Evolutionary conservation across 2,329 filamentous ascomycete species (phyloP), one percentile per base, ranked within the genome.

Genomic region (Tolypocladium tropicale): DNA sequence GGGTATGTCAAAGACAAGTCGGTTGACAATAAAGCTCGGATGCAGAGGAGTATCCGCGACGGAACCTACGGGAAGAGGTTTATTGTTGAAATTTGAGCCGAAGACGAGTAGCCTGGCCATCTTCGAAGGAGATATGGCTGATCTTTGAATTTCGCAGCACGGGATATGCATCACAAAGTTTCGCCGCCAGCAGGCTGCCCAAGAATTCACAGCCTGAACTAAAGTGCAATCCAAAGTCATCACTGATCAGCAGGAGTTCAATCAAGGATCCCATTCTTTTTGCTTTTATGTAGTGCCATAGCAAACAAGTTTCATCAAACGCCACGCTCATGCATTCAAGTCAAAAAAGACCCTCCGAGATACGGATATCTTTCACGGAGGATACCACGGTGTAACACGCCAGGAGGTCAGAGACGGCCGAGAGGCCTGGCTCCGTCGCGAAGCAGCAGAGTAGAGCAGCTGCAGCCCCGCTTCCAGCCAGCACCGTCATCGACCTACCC

Each of bases 251-350:
- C 34, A 7, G 34, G 16, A 6, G 2, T 16, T 16, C 34, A 18
- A 18, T 18, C 36, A 37, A 9, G n/a, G 36, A 37, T n/a, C n/a
- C 43, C 43, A 30, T 48, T 48, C 25, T 49, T 49, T 49, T 49
- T 49, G 25, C 46, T 49, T 49, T 49, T 49, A 49, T 46, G 25
- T n/a, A 18, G 9, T 49, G 9, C 25, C 43, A 48, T 18, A 30
- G 56, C 16, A 32, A 33, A 25, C 36, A 37, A 52, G 6, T 55
- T 28, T 30, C 52, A 32, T 41, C 30, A 65, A 70, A 72, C 69
- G 69, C 69, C 69, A 56, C 69, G 69, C 69, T 72, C 61, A 68
- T 69, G 64, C 64, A 69, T 62, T 41, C 12, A 43, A 56, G 65
- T 60, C 61, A 65, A 64, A 61, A 50, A 4, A 4, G 58, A 62